Conservation (phyloP, 257 asterid genomes). For the Solanum bulbocastanum region DNA sequence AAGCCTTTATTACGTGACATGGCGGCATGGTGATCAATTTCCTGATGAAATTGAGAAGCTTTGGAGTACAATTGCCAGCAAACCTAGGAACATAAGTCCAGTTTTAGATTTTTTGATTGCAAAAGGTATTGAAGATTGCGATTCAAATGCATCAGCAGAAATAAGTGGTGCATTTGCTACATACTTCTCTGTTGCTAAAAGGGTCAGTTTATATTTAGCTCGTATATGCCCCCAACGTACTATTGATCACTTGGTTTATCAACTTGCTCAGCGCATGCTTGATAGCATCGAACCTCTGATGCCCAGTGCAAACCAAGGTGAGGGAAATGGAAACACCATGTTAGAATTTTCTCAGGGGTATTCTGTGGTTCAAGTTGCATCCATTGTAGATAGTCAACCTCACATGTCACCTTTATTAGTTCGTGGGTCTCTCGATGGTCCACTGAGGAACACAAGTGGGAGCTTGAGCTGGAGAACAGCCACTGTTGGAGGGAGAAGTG, state of each 20-base stretch:
- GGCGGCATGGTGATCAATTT: constrained; percentile 98
- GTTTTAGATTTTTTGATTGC: constrained; percentile 94
- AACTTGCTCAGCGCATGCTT: constrained; percentile 96
- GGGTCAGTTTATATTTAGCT: constrained; percentile 93
- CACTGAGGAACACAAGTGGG: constrained; percentile 91
- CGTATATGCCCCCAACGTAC: constrained; percentile 98
- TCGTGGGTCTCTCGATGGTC: constrained; percentile 96
- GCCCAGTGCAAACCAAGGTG: constrained; percentile 59
- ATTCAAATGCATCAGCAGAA: constrained; percentile 96
- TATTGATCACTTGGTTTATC: constrained; percentile 97
- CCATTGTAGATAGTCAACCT: constrained; percentile 77
- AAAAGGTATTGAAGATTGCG: constrained; percentile 98
- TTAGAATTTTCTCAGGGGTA: constrained; percentile 94
- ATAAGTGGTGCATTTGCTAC: constrained; percentile 99
- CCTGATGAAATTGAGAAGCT: constrained; percentile 99
- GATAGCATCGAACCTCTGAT: constrained; percentile 72
- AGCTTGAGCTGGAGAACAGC: constrained; percentile 98
- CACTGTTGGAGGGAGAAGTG: constrained; percentile 91
- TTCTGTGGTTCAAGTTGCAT: constrained; percentile 61
- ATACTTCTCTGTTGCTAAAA: constrained; percentile 92
- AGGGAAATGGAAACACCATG: constrained; percentile 52
- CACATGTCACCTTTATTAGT: constrained; percentile 98
- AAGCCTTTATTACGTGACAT: constrained; percentile 90
- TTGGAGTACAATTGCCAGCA: constrained; percentile 99
- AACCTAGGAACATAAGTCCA: constrained; percentile 91